Evolutionary conservation across 371 early-diverging fungal genomes (phyloP).

Genomic region (Rhizopus arrhizus): DNA sequence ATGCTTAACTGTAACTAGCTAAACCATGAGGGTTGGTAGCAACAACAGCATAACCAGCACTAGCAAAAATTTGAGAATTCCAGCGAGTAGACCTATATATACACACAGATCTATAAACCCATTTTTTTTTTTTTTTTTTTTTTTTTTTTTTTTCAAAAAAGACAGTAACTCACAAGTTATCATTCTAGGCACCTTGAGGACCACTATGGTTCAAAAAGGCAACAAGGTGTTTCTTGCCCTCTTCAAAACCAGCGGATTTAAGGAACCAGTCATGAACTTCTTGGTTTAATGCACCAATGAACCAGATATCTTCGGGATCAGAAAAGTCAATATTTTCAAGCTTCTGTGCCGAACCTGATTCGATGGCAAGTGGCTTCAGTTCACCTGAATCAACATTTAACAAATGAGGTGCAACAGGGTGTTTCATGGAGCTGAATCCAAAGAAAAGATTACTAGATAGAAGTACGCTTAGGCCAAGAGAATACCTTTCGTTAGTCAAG

Average conservation of each 20-base stretch:
- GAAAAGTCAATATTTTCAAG: slow-evolving; percentile 39
- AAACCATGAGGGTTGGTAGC: slow-evolving; percentile 82
- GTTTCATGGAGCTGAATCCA: slow-evolving; percentile 49
- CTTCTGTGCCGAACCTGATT: slow-evolving; percentile 32
- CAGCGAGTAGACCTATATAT: slow-evolving; percentile 59
- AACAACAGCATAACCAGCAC: slow-evolving; percentile 75
- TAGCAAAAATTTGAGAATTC: slow-evolving; percentile 78
- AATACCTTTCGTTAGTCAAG: slow-evolving; percentile 58
- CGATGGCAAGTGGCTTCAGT: slow-evolving; percentile 19
- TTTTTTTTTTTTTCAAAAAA: too few species aligned
- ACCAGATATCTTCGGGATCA: slow-evolving; percentile 65
- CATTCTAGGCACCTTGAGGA: slow-evolving; percentile 75
- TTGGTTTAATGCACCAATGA: slow-evolving; percentile 64
- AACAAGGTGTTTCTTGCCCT: slow-evolving; percentile 69
- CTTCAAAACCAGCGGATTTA: slow-evolving; percentile 67
- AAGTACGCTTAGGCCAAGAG: slow-evolving; percentile 43
- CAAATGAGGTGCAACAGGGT: slow-evolving; percentile 51
- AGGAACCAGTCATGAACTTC: slow-evolving; percentile 74
- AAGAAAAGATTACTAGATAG: slow-evolving; percentile 44
- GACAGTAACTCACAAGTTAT: slow-evolving; percentile 48
- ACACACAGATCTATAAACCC: too few species aligned
- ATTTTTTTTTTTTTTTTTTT: too few species aligned
- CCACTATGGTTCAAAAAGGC: slow-evolving; percentile 88
- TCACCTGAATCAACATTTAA: slow-evolving; percentile 30
- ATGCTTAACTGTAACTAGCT: slow-evolving; percentile 80